Evolutionary conservation across 108 stramenopile species (phyloP), one percentile per base, ranked within the genome.

Genomic region (Cyclotella distinguenda): DNA sequence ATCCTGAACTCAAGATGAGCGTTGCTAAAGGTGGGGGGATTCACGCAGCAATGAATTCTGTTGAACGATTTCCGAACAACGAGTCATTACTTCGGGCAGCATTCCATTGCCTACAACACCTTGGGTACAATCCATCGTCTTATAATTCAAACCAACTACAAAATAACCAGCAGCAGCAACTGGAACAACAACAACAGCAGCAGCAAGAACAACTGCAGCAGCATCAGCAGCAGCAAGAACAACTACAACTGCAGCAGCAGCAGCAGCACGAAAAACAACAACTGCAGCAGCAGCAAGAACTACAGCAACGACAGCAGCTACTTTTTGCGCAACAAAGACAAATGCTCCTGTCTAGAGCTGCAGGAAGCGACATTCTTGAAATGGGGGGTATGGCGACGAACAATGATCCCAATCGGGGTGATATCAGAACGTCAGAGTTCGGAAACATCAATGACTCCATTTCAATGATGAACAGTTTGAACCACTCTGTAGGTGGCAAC

Each of bases 21-120:
- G 58, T 66, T 18, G 73, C 65, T 19, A 58, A 66, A 49, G 35
- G 48, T 25, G 73, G 73, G 19, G 73, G 64, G 11, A 64, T 74
- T n/a, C 73, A 74, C 22, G 65, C 65, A 2, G 64, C 64, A 31
- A 74, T 74, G 73, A 66, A 74, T 28, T 64, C 73, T 8, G 73
- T 74, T 0, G 73, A 74, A 34, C 38, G 30, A 8, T 74, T 74
- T 60, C 73, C 73, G 16, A 43, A 52, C 4, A 74, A 74, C 33
- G 73, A 74, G n/a, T 52, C 73, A 21, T 66, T 74, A 43, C 30
- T 74, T 16, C 47, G 64, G 28, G 73, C 73, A 19, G 64, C 73
- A 38, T 74, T 74, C 36, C 59, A 74, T 36, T 74, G 73, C 45
- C 45, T 74, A 32, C 48, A 55, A 10, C 73, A 74, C 42, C 50